Base-by-base conservation (phyloP, 1,284 basidiomycete genomes). In the Pseudozyma hubeiensis region DNA sequence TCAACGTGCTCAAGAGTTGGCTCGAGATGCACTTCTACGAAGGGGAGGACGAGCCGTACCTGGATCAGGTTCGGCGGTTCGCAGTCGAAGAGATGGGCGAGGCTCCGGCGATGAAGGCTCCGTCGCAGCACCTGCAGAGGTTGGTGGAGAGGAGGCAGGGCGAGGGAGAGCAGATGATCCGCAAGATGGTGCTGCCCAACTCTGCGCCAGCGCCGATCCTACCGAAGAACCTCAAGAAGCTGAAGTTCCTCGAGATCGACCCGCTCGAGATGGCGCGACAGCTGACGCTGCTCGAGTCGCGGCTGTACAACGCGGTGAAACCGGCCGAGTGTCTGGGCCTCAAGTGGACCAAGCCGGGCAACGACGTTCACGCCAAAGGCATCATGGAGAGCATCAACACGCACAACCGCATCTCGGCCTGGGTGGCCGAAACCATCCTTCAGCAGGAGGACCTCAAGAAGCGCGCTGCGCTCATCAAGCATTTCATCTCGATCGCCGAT, bases 401-500 rank as follows among this genome's bases (percentile, higher is more conserved):
- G 50, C 93, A 92, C 75, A 99, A 98, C 84, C 89, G 92, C 9
- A 68, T 83, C 74, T 98, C 94, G 2, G 91, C 93, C 69, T 99
- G 97, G 94, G 95, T 99, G 2, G 92, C 93, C 3, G 93, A 97
- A 77, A 89, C 90, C 8, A 91, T 99, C 33, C 87, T 99, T 31
- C 88, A 87, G 57, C 91, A 93, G 76, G 91, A 93, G 69, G 95
- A 98, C 81, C 90, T 92, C 9, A 91, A 91, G 83, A 91, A 90
- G 84, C 90, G 96, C 17, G 92, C 93, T 5, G 86, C 87, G 24
- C 86, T 92, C 50, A 89, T 99, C 64, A 97, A 96, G 84, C 93
- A 97, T 69, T 92, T 97, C 78, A 96, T 99, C 84, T 89, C 88
- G 70, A 89, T 98, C 45, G 95, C 97, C 43, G 95, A 98, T 80